A percentile compares a stretch with the other conserved stretches of the same genome.
Evolutionary conservation across 495 filamentous ascomycete species (phyloP).

Genomic region (Hamigera avellanea): DNA sequence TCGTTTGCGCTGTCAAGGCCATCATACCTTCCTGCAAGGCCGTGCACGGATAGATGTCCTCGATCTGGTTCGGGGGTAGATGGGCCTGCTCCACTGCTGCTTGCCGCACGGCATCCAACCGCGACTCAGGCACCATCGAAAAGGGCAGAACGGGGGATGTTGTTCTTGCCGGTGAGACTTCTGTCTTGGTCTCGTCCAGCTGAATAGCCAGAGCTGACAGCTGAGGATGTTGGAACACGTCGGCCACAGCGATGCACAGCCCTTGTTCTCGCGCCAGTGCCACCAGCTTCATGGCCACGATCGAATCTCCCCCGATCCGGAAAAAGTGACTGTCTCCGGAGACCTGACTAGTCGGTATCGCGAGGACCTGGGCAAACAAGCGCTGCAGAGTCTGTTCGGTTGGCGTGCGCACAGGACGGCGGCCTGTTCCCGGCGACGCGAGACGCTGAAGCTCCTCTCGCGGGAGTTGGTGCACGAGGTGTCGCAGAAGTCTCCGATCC

Average conservation of each 20-base stretch:
- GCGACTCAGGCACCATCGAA: no score
- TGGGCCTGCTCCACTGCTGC: no score
- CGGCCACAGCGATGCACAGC: conserved; percentile 20
- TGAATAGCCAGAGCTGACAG: conserved; percentile 29
- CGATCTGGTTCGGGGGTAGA: no score
- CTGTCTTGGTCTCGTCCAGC: no score
- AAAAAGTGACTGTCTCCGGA: conserved; percentile 13
- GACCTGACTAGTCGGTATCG: conserved; percentile 7
- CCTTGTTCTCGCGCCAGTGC: conserved; percentile 14
- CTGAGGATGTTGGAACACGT: conserved; percentile 23
- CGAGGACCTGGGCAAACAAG: conserved; percentile 22
- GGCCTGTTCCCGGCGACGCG: no score
- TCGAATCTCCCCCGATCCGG: conserved; percentile 23
- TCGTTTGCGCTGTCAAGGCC: neutral
- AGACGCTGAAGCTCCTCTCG: no score
- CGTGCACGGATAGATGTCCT: conserved; percentile 15
- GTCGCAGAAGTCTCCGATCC: no score
- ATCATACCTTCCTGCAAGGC: conserved; percentile 9
- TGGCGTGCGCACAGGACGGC: neutral
- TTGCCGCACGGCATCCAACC: no score
- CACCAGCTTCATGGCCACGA: conserved; percentile 22
- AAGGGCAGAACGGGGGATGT: no score
- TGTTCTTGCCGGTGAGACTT: no score
- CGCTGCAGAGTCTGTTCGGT: conserved; percentile 6
- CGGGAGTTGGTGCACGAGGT: no score